phyloP scores from a whole-genome alignment of 805 yeast genomes.

The Spathaspora girioi region DNA sequence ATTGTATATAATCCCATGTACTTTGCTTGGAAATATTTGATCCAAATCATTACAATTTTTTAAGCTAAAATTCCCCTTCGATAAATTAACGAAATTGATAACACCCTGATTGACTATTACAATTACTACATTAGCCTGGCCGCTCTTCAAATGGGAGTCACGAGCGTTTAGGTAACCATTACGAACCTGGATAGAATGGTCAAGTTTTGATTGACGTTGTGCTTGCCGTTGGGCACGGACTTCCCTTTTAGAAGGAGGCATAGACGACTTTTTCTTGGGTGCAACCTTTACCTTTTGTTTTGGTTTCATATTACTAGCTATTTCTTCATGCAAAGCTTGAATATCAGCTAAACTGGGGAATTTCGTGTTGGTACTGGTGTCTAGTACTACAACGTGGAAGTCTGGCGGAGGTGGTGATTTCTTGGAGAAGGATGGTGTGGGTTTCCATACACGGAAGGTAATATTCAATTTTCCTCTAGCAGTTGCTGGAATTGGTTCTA shows the following conservation, averaged over 20 bases:
- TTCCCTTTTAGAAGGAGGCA: slow-evolving; percentile 24
- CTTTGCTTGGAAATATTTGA: slow-evolving; percentile 10
- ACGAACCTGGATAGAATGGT: slow-evolving; percentile 18
- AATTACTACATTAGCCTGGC: slow-evolving; percentile 50
- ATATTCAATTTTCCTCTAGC: slow-evolving; percentile 22
- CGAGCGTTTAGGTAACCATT: slow-evolving; percentile 24
- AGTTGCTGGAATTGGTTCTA: slow-evolving; percentile 2
- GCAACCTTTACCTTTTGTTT: slow-evolving; percentile 1
- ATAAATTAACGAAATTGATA: slow-evolving; percentile 57
- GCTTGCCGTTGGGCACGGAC: slow-evolving; percentile 17
- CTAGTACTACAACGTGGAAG: slow-evolving; percentile 62
- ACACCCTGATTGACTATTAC: slow-evolving; percentile 78
- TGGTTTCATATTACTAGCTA: neutral
- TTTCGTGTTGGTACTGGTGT: slow-evolving; percentile 31
- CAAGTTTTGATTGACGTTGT: slow-evolving; percentile 26
- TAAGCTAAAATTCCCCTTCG: slow-evolving; percentile 48
- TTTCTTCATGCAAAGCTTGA: slow-evolving; percentile 14
- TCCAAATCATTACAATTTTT: slow-evolving; percentile 12
- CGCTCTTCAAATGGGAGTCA: slow-evolving; percentile 47
- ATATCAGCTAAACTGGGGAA: slow-evolving; percentile 49
- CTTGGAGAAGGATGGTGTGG: slow-evolving; percentile 66
- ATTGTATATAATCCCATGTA: slow-evolving; percentile 16
- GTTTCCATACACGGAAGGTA: slow-evolving; percentile 80
- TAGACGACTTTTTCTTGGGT: slow-evolving; percentile 8
- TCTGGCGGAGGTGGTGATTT: slow-evolving; percentile 70